Evolutionary conservation across 2,329 filamentous ascomycete genomes (phyloP).

Genomic region (Pseudofabraea citricarpa): DNA sequence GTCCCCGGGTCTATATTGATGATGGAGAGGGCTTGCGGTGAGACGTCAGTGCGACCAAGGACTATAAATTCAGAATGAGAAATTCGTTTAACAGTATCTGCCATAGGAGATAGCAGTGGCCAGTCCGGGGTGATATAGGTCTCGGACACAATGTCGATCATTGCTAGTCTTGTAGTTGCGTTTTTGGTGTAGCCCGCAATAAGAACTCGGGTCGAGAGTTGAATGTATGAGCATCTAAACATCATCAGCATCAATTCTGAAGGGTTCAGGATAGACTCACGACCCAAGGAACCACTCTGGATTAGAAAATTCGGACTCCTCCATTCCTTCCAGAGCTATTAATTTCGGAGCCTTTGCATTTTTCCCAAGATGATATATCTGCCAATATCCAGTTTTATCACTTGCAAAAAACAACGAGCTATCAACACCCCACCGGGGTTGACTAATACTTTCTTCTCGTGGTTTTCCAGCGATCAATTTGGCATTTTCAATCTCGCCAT

Average conservation of each 20-base stretch:
- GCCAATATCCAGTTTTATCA: not conserved
- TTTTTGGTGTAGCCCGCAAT: not conserved
- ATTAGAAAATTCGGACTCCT: not conserved
- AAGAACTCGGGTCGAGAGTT: not conserved
- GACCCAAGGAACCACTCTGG: not conserved
- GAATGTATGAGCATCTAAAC: not conserved
- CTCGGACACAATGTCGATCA: not conserved
- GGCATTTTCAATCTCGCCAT: not conserved
- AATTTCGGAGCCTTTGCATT: not conserved
- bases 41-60: not conserved
- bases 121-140: not conserved
- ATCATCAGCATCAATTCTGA: too few relatives aligned
- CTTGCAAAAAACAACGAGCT: slow-evolving; percentile 42
- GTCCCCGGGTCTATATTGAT: not conserved
- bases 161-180: not conserved
- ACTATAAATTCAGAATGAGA: not conserved
- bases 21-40: not conserved
- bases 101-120: not conserved
- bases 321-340: not conserved
- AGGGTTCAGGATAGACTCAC: not conserved
- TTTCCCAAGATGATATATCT: not conserved
- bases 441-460: slow-evolving; percentile 36
- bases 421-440: slow-evolving; percentile 44
- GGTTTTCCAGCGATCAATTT: slow-evolving; percentile 31
- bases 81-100: not conserved